Conservation (phyloP, 306 rosid genomes). For the Malus sylvestris region DNA sequence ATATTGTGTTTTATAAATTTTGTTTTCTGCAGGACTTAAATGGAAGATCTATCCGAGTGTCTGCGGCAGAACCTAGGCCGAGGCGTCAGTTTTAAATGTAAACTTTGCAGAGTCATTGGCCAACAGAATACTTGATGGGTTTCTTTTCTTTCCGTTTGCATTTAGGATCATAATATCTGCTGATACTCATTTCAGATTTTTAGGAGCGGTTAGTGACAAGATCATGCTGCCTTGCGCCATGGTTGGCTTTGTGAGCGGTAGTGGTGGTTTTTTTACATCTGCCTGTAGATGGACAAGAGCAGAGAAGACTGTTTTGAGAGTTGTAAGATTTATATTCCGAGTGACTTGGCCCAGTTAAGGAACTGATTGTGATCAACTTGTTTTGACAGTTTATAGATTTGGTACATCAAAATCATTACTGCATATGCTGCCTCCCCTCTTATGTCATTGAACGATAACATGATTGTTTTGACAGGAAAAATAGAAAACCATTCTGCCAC, state of each 20-base stretch:
- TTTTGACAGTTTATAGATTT: conserved; percentile 7
- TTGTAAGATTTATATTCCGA: conserved; percentile 17
- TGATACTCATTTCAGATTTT: conserved; percentile 18
- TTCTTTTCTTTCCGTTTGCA: neutral
- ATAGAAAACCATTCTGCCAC: no score
- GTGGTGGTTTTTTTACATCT: conserved; percentile 15
- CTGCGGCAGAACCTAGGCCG: conserved; percentile 62
- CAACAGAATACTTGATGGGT: conserved; percentile 25
- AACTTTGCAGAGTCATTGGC: conserved; percentile 2
- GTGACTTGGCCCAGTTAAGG: conserved; percentile 19
- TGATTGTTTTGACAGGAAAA: no score
- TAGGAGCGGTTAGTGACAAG: conserved; percentile 8
- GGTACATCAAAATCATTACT: neutral
- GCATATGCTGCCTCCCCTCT: neutral
- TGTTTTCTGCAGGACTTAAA: conserved; percentile 57
- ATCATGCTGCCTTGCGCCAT: conserved; percentile 11
- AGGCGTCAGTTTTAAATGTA: conserved; percentile 51
- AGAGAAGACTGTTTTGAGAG: neutral
- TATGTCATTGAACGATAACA: neutral
- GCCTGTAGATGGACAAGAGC: conserved; percentile 6
- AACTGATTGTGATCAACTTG: conserved; percentile 21
- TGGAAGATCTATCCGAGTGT: conserved; percentile 77
- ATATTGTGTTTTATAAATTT: conserved; percentile 10
- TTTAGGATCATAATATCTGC: neutral
- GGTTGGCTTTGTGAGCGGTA: neutral